Evolutionary conservation across 2,329 filamentous ascomycete species (phyloP).

Genomic region (Talaromyces sp.): DNA sequence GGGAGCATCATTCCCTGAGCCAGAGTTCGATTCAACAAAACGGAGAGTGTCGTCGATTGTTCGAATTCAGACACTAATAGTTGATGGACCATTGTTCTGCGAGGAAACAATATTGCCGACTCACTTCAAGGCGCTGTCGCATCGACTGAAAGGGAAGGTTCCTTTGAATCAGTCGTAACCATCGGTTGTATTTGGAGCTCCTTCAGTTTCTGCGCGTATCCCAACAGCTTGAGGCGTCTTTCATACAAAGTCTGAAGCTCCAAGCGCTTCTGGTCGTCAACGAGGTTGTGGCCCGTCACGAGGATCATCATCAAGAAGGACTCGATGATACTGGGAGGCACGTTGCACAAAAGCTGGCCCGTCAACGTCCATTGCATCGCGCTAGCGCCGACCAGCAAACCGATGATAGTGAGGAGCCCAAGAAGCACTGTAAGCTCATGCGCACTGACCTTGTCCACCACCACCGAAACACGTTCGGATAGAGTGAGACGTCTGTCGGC

Average conservation of each 20-base stretch:
- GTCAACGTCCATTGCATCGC: slow-evolving; percentile 32
- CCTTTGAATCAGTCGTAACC: background rate
- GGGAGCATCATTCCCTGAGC: too few species aligned
- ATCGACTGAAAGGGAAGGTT: too few species aligned
- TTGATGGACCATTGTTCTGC: too few species aligned
- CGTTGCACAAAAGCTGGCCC: slow-evolving; percentile 35
- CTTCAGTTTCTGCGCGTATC: background rate
- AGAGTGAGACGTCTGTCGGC: slow-evolving; percentile 18
- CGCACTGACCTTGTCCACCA: slow-evolving; percentile 25
- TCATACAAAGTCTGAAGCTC: slow-evolving; percentile 26
- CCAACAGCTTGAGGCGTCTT: slow-evolving; percentile 19
- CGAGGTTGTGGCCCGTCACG: slow-evolving; percentile 32
- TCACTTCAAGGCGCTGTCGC: too few species aligned
- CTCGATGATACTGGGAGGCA: slow-evolving; percentile 36
- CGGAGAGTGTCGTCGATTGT: too few species aligned
- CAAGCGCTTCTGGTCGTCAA: slow-evolving; percentile 23
- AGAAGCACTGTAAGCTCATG: slow-evolving; percentile 29
- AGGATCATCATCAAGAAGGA: slow-evolving; percentile 35
- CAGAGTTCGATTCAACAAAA: too few species aligned
- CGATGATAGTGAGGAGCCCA: slow-evolving; percentile 27
- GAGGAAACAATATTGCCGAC: too few species aligned
- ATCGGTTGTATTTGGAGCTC: background rate
- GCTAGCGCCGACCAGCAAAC: slow-evolving; percentile 28
- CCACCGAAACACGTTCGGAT: slow-evolving; percentile 23
- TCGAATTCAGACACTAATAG: too few species aligned